Evolutionary conservation across 2,329 filamentous ascomycete species (phyloP), one percentile per base, ranked within the genome.

Genomic region (Paraphoma sp.): DNA sequence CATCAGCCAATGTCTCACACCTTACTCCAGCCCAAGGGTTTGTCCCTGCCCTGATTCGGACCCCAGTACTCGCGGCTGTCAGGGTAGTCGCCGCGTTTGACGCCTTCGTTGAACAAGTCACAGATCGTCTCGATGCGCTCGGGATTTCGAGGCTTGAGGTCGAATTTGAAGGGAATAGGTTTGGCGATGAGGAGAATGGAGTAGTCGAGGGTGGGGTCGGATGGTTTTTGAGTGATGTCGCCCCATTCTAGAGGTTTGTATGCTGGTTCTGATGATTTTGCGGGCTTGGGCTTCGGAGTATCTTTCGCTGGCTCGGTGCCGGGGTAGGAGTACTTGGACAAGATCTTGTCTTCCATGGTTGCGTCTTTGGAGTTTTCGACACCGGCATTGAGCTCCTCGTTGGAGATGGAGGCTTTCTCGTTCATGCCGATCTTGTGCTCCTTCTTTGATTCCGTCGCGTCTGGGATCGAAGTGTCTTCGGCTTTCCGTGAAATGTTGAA

Each of bases 121-220:
- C 72, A 65, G 1, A 78, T 70, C 18, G 67, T 65, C 7, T 65
- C 65, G 1, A 71, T 76, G 7, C 78, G 72, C 4, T 59, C 58
- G 14, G 62, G 48, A 48, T 70, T 59, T 3, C 80, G 73, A 4
- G 79, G 71, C 44, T 53, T 66, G 23, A 82, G 68, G 10, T 73
- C 53, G 59, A 81, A 81, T 41, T 75, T 71, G 70, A 81, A 81
- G 0, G 79, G 79, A 14, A 77, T 61, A 1, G 80, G 80, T 55
- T 81, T 81, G 1, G 79, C 79, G 45, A 81, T 81, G 31, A 81
- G 72, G 10, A 81, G 64, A 11, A 76, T 79, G 11, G 77, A 76
- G 63, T 76, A 81, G 58, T 79, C 71, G 38, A 81, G 75, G 1
- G 79, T 81, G 1, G 79, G 78, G 47, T 81, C 79, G n/a, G 70